phyloP scores from a whole-genome alignment of 2,329 filamentous ascomycete species.

The Ophiostoma himal-ulmi region DNA sequence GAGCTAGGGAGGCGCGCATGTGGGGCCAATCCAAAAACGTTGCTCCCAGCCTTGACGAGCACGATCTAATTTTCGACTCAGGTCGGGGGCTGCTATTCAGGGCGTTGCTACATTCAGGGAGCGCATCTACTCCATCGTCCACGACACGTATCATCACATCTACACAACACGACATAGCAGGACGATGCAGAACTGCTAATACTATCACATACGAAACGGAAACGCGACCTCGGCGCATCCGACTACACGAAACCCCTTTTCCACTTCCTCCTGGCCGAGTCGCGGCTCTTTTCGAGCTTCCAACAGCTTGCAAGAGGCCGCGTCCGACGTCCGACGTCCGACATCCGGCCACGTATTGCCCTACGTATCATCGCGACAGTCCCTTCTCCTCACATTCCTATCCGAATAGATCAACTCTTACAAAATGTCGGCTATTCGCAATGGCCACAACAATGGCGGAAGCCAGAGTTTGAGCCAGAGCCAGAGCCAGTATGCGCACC shows the following conservation, averaged over 20 bases:
- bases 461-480: slow-evolving; percentile 33
- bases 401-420: background rate
- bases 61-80: slow-evolving; percentile 18
- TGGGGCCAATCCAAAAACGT: slow-evolving; percentile 19
- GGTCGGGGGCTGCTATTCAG: background rate
- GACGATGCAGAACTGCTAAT: slow-evolving; percentile 17
- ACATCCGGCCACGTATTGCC: background rate
- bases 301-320: slow-evolving; percentile 15
- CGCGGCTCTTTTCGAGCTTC: slow-evolving; percentile 14
- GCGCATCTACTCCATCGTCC: slow-evolving; percentile 10
- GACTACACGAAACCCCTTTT: slow-evolving; percentile 11
- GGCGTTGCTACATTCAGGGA: slow-evolving; percentile 14
- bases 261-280: background rate
- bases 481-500: slow-evolving; percentile 28
- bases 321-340: background rate
- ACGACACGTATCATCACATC: slow-evolving; percentile 8
- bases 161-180: slow-evolving; percentile 13
- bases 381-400: background rate
- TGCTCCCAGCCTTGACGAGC: slow-evolving; percentile 16
- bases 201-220: background rate
- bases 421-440: slow-evolving; percentile 41
- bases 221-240: slow-evolving; percentile 9
- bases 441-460: slow-evolving; percentile 42
- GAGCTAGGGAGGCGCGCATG: slow-evolving; percentile 11
- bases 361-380: slow-evolving; percentile 12